phyloP scores from a whole-genome alignment of 345 rosid species.

The Rhodomyrtus tomentosa region DNA sequence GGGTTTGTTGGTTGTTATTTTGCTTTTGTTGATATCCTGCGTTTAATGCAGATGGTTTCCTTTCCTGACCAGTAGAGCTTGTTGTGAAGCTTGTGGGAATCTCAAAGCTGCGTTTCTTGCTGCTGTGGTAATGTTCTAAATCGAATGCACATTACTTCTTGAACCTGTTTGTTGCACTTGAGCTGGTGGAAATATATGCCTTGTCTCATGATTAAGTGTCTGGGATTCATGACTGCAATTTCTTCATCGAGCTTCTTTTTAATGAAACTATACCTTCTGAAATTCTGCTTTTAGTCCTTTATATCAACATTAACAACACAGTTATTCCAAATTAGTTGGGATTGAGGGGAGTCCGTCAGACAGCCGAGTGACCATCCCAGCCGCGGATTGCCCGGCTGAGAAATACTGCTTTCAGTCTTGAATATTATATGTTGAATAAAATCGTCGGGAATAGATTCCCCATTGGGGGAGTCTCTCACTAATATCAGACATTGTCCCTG shows the following conservation, averaged over 20 bases:
- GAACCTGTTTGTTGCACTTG: background rate
- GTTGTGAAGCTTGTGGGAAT: constrained; percentile 96
- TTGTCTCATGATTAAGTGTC: background rate
- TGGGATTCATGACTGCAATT: background rate
- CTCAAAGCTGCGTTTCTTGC: constrained; percentile 95
- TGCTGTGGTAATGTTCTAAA: constrained; percentile 59
- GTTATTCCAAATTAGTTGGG: no score
- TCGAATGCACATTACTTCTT: background rate
- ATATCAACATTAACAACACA: no score
- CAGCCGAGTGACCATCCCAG: no score
- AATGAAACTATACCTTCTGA: background rate
- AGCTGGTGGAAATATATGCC: background rate
- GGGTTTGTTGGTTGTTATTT: background rate
- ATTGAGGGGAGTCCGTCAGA: no score
- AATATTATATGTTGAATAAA: background rate
- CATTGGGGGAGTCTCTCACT: background rate
- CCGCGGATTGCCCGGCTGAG: no score
- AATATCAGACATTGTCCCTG: background rate
- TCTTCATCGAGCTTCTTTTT: background rate
- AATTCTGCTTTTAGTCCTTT: background rate
- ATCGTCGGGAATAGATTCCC: background rate
- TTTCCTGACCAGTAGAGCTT: constrained; percentile 75
- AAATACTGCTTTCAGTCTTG: background rate
- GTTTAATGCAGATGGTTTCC: constrained; percentile 87
- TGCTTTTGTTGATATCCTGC: background rate